phyloP scores from a whole-genome alignment of 768 basidiomycete species.

The Agaricus subrufescens region DNA sequence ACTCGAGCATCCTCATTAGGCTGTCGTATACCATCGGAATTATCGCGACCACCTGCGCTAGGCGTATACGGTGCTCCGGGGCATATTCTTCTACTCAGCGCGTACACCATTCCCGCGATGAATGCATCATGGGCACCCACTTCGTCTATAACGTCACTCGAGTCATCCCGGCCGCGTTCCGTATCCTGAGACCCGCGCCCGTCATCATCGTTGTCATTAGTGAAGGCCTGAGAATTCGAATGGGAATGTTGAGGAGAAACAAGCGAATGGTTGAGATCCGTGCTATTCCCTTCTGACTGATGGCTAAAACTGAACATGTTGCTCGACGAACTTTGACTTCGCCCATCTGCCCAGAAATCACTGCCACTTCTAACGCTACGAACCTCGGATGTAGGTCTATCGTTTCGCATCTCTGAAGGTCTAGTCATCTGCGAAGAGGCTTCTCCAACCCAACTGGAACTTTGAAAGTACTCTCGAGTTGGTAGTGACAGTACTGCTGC shows the following conservation, averaged over 20 bases:
- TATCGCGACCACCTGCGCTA: slow-evolving; percentile 33
- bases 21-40: slow-evolving; percentile 15
- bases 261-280: slow-evolving; percentile 13
- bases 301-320: slow-evolving; percentile 43
- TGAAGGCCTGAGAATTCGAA: slow-evolving; percentile 24
- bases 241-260: slow-evolving; percentile 18
- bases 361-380: slow-evolving; percentile 62
- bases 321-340: slow-evolving; percentile 50
- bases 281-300: slow-evolving; percentile 19
- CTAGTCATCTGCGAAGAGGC: slow-evolving; percentile 21
- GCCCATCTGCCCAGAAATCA: slow-evolving; percentile 68
- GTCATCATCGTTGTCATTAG: slow-evolving; percentile 32
- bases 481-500: slow-evolving; percentile 79
- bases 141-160: slow-evolving; percentile 55
- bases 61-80: slow-evolving; percentile 80
- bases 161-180: slow-evolving; percentile 35
- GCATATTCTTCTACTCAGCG: slow-evolving; percentile 63
- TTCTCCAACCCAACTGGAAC: slow-evolving; percentile 74
- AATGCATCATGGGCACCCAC: slow-evolving; percentile 80
- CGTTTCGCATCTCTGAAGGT: slow-evolving; percentile 5
- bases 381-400: slow-evolving; percentile 18
- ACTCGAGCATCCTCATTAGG: slow-evolving; percentile 39
- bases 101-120: slow-evolving; percentile 85
- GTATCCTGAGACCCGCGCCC: slow-evolving; percentile 58
- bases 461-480: slow-evolving; percentile 83